Conservation (phyloP, 306 rosid species). For the Ormosia emarginata region DNA sequence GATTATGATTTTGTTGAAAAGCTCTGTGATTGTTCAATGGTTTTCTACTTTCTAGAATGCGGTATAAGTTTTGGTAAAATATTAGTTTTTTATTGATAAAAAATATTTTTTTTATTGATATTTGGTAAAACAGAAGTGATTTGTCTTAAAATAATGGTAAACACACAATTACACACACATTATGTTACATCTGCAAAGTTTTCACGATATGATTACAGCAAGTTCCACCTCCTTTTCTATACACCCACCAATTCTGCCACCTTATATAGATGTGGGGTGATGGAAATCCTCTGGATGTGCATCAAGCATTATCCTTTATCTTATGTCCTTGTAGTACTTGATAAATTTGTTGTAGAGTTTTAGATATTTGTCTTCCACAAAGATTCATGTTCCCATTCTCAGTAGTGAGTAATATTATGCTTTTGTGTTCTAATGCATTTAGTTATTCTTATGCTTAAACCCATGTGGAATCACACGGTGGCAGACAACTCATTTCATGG, state of each 20-base stretch:
- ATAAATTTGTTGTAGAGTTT: neutral
- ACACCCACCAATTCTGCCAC: no score
- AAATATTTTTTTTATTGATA: no score
- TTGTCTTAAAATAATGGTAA: no score
- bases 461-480: constrained; percentile 11
- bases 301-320: no score
- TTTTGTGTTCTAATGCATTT: neutral
- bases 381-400: neutral
- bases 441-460: neutral
- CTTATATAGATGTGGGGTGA: no score
- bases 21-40: neutral
- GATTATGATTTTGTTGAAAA: neutral
- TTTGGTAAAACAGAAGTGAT: neutral
- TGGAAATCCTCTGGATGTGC: no score
- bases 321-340: neutral
- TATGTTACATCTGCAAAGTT: no score
- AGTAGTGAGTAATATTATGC: neutral
- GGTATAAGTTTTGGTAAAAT: no score
- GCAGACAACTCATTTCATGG: constrained; percentile 36
- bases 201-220: no score
- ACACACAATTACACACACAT: no score
- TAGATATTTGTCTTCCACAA: neutral
- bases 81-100: no score
- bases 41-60: neutral
- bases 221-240: no score